phyloP scores from a whole-genome alignment of 176 grass and related monocot species.

The Guadua angustifolia region DNA sequence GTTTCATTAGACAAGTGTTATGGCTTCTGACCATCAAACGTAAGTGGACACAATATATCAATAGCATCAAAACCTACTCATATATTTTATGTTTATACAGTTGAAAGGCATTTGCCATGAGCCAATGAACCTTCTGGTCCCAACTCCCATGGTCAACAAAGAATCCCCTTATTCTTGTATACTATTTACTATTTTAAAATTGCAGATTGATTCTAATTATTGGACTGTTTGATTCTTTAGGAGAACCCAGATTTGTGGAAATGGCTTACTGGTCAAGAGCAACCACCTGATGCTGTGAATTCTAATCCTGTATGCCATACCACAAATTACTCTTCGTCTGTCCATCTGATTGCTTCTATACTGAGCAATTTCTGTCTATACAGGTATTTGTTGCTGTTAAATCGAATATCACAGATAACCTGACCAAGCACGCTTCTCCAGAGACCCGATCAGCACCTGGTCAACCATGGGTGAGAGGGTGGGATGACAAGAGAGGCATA shows the following conservation, averaged over 20 bases:
- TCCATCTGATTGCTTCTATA: not conserved
- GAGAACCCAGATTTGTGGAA: constrained; percentile 98
- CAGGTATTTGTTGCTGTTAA: constrained; percentile 81
- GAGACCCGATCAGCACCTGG: constrained; percentile 78
- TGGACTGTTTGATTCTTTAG: constrained; percentile 49
- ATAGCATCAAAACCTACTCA: not conserved
- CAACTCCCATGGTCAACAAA: not conserved
- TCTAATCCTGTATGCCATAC: constrained; percentile 65
- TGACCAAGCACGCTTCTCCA: constrained; percentile 69
- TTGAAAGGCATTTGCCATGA: not conserved
- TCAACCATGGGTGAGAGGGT: constrained; percentile 90
- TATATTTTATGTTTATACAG: not conserved
- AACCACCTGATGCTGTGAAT: constrained; percentile 67
- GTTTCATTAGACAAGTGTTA: not conserved
- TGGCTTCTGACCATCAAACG: not conserved
- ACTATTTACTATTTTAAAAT: not conserved
- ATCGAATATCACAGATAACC: constrained; percentile 70
- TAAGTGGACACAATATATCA: not conserved
- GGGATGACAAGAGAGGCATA: constrained; percentile 83
- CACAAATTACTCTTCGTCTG: not conserved
- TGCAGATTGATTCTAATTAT: constrained; percentile 3
- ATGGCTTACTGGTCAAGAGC: constrained; percentile 88
- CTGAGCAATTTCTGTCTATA: not conserved
- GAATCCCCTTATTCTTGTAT: not conserved
- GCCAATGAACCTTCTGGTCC: not conserved